These are phyloP conservation scores for Microcyclospora pomicola DNA, from an alignment of 2,329 filamentous ascomycete genomes.

Conservation along the genomic window DNA sequence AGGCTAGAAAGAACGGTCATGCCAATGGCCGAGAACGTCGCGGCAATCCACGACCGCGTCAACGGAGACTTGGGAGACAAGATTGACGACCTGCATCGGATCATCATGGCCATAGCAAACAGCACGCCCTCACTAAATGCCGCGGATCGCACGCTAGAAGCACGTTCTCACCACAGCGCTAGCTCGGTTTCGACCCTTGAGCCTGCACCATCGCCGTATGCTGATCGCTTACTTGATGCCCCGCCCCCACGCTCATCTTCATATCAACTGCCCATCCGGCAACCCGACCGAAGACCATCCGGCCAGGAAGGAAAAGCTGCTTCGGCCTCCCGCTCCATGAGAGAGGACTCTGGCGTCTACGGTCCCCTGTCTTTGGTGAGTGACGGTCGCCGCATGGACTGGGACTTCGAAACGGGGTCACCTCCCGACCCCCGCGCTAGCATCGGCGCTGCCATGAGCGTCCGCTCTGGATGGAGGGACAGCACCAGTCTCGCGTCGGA, in stretches of 20 bases:
- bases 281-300: conserved; percentile 2
- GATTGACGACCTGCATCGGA: conserved; percentile 18
- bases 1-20: conserved; percentile 19
- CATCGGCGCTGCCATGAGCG: conserved; percentile 5
- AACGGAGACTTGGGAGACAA: conserved; percentile 15
- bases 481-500: conserved; percentile 1
- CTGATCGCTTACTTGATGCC: conserved; percentile 2
- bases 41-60: conserved; percentile 17
- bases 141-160: conserved; percentile 4
- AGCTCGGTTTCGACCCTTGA: conserved; percentile 10
- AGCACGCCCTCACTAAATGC: conserved; percentile 10
- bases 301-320: conserved; percentile 2
- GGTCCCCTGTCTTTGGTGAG: conserved; percentile 1
- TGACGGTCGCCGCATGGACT: conserved; percentile 7
- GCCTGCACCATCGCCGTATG: not conserved
- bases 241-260: conserved; percentile 3
- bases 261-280: conserved; percentile 1
- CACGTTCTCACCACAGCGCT: conserved; percentile 7
- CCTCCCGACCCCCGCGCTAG: conserved; percentile 6
- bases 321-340: conserved; percentile 1
- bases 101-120: conserved; percentile 16
- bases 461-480: not conserved
- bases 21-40: conserved; percentile 21
- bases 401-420: conserved; percentile 13
- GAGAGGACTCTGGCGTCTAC: conserved; percentile 13